Base-by-base conservation (phyloP, 495 filamentous ascomycete genomes). In the Alectoria sarmentosa region DNA sequence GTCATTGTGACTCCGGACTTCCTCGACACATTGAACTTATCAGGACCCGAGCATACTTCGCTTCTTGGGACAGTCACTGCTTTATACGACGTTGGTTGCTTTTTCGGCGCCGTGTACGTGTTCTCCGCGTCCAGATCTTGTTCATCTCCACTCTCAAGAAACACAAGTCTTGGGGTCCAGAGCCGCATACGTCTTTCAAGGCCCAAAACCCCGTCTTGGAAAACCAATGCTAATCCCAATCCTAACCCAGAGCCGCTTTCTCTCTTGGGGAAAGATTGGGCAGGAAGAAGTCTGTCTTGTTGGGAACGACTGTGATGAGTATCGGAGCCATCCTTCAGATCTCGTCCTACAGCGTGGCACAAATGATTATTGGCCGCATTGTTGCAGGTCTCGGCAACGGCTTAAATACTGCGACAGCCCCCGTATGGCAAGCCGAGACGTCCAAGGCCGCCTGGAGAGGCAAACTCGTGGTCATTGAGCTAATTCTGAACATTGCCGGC, bases 361-460 rank as follows among this genome's bases (percentile, higher is more conserved):
- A 88, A 67, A 83, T 90, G 71, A 82, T 90, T 59, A 76, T 88
- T 36, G 86, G 84, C 21, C 80, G 86, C 69, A 76, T 87, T 39
- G 76, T 88, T 13, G 80, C 77, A 66, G 69, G 82, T 9, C 79
- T 89, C 42, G 87, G 86, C 9, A 89, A 88, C 65, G 86, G 86
- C 19, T 78, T 87, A 64, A 88, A 88, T 62, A 86, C 83, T 0
- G 78, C 84, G 3, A 85, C 83, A 15, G 85, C 82, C 3, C 85
- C 86, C 15, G 79, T 86, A 10, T 89, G 83, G 84, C 84, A 88
- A 67, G 80, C 80, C 3, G 85, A 89, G 68, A 86, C 83, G 1
- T 81, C 83, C 0, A 80, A 84, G 64, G 77, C 79, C 0, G 76
- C 77, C 60, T 83, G 80, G 80, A 76, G 84, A 65, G 86, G 87